These are phyloP conservation scores for Ramularia endophylla DNA, from an alignment of 2,329 filamentous ascomycete species.

Conservation along the genomic window DNA sequence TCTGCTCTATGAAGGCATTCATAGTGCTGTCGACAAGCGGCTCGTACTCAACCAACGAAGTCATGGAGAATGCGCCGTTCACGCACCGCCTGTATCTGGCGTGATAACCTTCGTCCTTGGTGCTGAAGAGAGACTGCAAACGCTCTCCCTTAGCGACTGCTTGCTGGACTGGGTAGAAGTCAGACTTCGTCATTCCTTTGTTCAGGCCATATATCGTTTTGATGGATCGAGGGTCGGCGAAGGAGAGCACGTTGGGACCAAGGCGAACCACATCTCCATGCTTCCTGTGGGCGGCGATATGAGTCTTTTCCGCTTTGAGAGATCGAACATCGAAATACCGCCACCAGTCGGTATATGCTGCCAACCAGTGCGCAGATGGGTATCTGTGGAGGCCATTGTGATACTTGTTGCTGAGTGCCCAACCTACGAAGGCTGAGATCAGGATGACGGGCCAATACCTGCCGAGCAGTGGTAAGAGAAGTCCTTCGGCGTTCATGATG, in stretches of 20 bases:
- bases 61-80: conserved; percentile 73
- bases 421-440: conserved; percentile 25
- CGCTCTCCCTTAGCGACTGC: conserved; percentile 62
- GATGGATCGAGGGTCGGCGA: conserved; percentile 66
- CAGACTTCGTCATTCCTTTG: conserved; percentile 74
- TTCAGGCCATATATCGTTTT: conserved; percentile 76
- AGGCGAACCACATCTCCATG: conserved; percentile 69
- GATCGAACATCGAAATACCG: conserved; percentile 63
- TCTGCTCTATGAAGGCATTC: conserved; percentile 58
- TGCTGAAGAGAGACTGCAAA: conserved; percentile 69
- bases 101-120: conserved; percentile 69
- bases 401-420: conserved; percentile 42
- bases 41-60: conserved; percentile 69
- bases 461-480: conserved; percentile 21
- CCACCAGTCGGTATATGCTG: conserved; percentile 68
- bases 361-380: conserved; percentile 61
- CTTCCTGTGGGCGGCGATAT: conserved; percentile 61
- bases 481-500: conserved; percentile 27
- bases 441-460: conserved; percentile 40
- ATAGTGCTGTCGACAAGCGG: conserved; percentile 73
- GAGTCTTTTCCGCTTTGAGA: conserved; percentile 60
- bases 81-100: conserved; percentile 68
- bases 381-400: conserved; percentile 60
- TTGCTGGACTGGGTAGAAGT: conserved; percentile 76
- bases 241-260: conserved; percentile 68